A percentile compares a stretch with the other conserved stretches of the same genome.
phyloP scores from a whole-genome alignment of 139 green algal genomes.

The Ettlia oleoabundans region DNA sequence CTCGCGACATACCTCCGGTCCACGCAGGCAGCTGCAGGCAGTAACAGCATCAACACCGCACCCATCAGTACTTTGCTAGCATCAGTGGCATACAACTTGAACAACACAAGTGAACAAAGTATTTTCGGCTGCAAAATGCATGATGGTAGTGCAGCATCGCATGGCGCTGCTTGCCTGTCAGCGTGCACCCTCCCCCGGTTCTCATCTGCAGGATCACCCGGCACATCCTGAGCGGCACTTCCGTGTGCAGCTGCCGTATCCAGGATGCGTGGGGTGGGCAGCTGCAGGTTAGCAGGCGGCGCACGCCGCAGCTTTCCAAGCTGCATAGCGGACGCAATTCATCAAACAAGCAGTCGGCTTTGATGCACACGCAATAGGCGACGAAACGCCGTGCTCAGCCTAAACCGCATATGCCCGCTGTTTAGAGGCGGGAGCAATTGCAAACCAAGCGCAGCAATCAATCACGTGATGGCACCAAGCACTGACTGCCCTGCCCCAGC shows the following conservation, averaged over 20 bases:
- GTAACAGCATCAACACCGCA: not conserved
- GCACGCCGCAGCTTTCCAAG: slow-evolving; percentile 26
- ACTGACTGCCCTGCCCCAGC: too few species aligned
- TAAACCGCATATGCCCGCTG: too few species aligned
- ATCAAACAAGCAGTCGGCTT: not conserved
- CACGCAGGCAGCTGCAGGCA: slow-evolving; percentile 19
- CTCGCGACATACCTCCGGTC: slow-evolving; percentile 5
- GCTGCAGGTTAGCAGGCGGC: slow-evolving; percentile 11
- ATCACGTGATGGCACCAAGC: too few species aligned
- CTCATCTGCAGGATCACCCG: not conserved
- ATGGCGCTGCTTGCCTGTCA: not conserved
- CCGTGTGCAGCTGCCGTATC: not conserved
- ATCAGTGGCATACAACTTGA: not conserved
- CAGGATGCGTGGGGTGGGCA: slow-evolving; percentile 15
- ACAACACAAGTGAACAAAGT: not conserved
- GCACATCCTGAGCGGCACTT: not conserved
- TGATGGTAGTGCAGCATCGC: not conserved
- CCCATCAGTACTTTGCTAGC: too few species aligned
- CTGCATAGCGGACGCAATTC: not conserved
- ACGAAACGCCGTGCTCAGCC: too few species aligned
- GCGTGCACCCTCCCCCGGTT: not conserved
- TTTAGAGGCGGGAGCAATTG: too few species aligned
- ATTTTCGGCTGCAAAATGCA: too few species aligned
- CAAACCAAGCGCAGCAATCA: too few species aligned
- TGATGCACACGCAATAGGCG: too few species aligned